Evolutionary conservation across 345 rosid genomes (phyloP), one percentile per base, ranked within the genome.

Genomic region (Acer saccharum): DNA sequence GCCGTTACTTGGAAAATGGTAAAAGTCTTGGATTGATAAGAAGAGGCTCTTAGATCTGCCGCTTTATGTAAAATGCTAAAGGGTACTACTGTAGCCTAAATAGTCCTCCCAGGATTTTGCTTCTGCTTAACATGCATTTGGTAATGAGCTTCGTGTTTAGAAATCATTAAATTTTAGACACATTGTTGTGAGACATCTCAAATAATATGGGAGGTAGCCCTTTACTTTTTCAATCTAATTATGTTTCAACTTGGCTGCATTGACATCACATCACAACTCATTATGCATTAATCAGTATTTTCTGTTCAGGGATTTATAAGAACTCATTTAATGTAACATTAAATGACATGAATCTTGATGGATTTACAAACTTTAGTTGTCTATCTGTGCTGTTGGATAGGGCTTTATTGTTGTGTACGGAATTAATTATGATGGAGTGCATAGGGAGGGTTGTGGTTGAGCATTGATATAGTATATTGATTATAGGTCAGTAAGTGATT

Each of bases 301-400:
- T 61, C 68, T 73, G 17, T 44, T 72, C 62, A n/a, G 43, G 41
- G 64, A 63, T 27, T 41, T 35, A 48, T 63, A 74, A 74, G 17
- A 61, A 27, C 39, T 2, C 60, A 44, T 62, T 44, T 21, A 58
- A 20, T 21, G 21, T 2, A 73, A 61, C 7, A 17, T 73, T 44
- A 71, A 71, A 25, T 54, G 41, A 17, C 61, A 7, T 27, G 46
- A 17, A 73, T 73, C 11, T 17, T 60, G 16, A 8, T 27, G 46
- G 55, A 7, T n/a, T 70, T 70, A n/a, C 12, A 54, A 27, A 41
- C 20, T 60, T 72, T 20, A 23, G 11, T 58, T 72, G 20, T 20
- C 23, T 17, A 25, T 7, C 7, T 21, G 7, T n/a, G 62, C 62
- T n/a, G 10, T 57, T 20, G 21, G 62, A 20, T n/a, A 57, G 62